Evolutionary conservation across 116 monocot genomes (phyloP).

Genomic region (Posidonia oceanica): DNA sequence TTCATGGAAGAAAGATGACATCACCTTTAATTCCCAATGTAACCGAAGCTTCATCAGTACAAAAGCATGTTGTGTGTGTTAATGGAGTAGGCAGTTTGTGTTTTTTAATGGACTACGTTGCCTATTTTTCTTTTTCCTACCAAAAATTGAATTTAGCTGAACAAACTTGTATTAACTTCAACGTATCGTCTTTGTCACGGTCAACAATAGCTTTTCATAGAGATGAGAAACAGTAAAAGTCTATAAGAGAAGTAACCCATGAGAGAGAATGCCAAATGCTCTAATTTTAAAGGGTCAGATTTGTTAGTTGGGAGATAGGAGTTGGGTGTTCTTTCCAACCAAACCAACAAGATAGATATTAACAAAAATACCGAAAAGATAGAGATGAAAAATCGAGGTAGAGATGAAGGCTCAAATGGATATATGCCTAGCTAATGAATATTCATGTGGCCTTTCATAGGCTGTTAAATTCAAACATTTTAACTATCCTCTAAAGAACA

Average conservation of each 20-base stretch:
- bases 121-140: neutral
- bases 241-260: neutral
- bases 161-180: neutral
- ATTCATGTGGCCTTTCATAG: too few relatives aligned
- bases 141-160: neutral
- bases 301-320: conserved; percentile 6
- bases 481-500: too few relatives aligned
- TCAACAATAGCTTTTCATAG: neutral
- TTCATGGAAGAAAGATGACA: neutral
- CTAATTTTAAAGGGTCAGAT: neutral
- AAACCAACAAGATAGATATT: neutral
- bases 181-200: neutral
- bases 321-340: conserved; percentile 1
- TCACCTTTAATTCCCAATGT: neutral
- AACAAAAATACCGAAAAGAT: neutral
- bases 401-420: too few relatives aligned
- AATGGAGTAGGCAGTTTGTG: too few relatives aligned
- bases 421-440: too few relatives aligned
- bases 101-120: too few relatives aligned
- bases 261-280: neutral
- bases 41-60: neutral
- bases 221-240: too few relatives aligned
- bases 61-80: too few relatives aligned
- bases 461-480: too few relatives aligned
- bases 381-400: neutral